A percentile compares a stretch with the other conserved stretches of the same genome.
Conservation (phyloP, 1,284 basidiomycete genomes). For the Laetiporus sulphureus region DNA sequence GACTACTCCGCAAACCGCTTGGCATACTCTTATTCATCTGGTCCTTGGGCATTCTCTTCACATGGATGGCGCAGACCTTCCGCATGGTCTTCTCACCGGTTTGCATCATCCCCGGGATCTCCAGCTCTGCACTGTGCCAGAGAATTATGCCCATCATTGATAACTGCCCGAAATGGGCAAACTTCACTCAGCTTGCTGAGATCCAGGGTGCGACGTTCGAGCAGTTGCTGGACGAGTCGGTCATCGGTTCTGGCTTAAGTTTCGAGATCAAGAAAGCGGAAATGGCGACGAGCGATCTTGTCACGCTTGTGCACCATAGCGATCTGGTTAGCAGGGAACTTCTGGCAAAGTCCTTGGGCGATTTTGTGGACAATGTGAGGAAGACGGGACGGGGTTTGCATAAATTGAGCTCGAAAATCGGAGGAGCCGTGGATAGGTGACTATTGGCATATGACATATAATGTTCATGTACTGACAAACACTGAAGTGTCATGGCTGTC, state of each 20-base stretch:
- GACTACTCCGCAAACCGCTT: slow-evolving; percentile 48
- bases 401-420: slow-evolving; percentile 52
- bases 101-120: slow-evolving; percentile 55
- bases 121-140: slow-evolving; percentile 38
- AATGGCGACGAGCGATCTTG: slow-evolving; percentile 62
- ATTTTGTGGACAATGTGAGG: slow-evolving; percentile 55
- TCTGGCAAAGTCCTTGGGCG: slow-evolving; percentile 42
- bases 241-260: slow-evolving; percentile 49
- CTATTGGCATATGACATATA: slow-evolving; percentile 13
- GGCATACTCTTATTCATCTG: slow-evolving; percentile 46
- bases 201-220: slow-evolving; percentile 57
- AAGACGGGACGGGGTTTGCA: slow-evolving; percentile 50
- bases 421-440: slow-evolving; percentile 64
- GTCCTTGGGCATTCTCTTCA: slow-evolving; percentile 38
- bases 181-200: slow-evolving; percentile 54
- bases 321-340: slow-evolving; percentile 50
- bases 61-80: slow-evolving; percentile 34
- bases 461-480: neutral
- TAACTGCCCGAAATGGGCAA: slow-evolving; percentile 30
- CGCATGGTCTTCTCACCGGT: slow-evolving; percentile 44
- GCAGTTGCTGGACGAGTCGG: slow-evolving; percentile 49
- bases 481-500: slow-evolving; percentile 54
- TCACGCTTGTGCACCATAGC: slow-evolving; percentile 53
- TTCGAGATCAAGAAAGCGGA: slow-evolving; percentile 68
- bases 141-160: slow-evolving; percentile 10